These are phyloP conservation scores for Cytidiella melzeri DNA, from an alignment of 768 basidiomycete species.

Conservation along the genomic window DNA sequence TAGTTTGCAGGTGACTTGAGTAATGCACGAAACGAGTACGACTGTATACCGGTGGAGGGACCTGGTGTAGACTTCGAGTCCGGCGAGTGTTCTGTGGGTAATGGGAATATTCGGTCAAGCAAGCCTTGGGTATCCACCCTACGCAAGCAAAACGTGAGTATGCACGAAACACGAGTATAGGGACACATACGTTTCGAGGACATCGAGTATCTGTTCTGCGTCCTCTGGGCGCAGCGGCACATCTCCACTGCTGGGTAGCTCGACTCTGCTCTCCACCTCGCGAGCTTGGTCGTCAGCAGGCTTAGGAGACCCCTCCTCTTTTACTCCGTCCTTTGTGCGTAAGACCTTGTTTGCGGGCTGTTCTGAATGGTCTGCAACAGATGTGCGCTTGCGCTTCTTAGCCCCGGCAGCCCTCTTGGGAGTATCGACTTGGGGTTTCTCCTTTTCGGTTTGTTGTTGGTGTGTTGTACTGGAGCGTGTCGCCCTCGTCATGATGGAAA, in stretches of 20 bases:
- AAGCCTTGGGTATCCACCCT: slow-evolving; percentile 71
- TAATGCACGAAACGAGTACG: slow-evolving; percentile 49
- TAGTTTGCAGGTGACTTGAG: slow-evolving; percentile 48
- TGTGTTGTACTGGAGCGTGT: slow-evolving; percentile 58
- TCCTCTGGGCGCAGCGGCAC: slow-evolving; percentile 38
- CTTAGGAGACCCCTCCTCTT: slow-evolving; percentile 27
- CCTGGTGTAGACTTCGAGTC: slow-evolving; percentile 23
- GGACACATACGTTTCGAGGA: slow-evolving; percentile 47
- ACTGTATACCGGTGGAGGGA: slow-evolving; percentile 17
- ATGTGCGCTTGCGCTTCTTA: slow-evolving; percentile 68
- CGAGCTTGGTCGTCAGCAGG: slow-evolving; percentile 16
- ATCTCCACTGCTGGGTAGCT: slow-evolving; percentile 38
- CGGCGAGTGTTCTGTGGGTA: slow-evolving; percentile 37
- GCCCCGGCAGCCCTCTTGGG: slow-evolving; percentile 26
- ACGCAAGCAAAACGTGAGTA: slow-evolving; percentile 4
- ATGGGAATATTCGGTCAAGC: slow-evolving; percentile 73
- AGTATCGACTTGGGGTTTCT: slow-evolving; percentile 20
- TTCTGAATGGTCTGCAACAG: slow-evolving; percentile 39
- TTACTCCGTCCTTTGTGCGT: slow-evolving; percentile 33
- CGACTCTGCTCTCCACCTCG: slow-evolving; percentile 13
- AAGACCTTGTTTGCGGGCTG: slow-evolving; percentile 44
- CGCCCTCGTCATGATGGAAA: slow-evolving; percentile 58
- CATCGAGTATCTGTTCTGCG: slow-evolving; percentile 51
- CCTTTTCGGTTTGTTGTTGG: slow-evolving; percentile 28
- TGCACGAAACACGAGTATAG: slow-evolving; percentile 3